phyloP scores from a whole-genome alignment of 2,329 filamentous ascomycete genomes.

The Exserohilum turcica region DNA sequence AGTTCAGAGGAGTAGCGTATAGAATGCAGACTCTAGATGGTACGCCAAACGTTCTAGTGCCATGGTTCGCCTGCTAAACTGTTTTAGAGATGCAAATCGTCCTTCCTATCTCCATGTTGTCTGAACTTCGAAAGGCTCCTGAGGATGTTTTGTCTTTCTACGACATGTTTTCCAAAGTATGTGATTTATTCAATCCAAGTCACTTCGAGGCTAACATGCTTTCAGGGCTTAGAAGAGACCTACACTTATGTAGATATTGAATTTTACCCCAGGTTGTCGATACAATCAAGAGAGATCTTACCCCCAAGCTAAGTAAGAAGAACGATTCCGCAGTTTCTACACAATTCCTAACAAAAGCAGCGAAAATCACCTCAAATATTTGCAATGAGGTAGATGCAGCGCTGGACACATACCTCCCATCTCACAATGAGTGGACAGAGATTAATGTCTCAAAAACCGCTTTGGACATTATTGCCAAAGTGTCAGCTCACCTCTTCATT shows the following conservation, averaged over 20 bases:
- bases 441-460: slow-evolving; percentile 32
- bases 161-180: slow-evolving; percentile 31
- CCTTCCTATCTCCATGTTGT: slow-evolving; percentile 31
- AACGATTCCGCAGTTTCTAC: neutral
- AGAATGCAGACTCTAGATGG: slow-evolving; percentile 27
- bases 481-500: slow-evolving; percentile 41
- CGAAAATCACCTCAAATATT: slow-evolving; percentile 35
- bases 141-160: slow-evolving; percentile 42
- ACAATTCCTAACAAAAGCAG: slow-evolving; percentile 22
- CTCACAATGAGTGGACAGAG: slow-evolving; percentile 40
- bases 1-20: slow-evolving; percentile 38
- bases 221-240: slow-evolving; percentile 33
- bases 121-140: slow-evolving; percentile 38
- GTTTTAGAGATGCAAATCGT: slow-evolving; percentile 30
- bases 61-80: slow-evolving; percentile 7
- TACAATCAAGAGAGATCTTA: slow-evolving; percentile 41
- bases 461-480: slow-evolving; percentile 41
- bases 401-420: slow-evolving; percentile 30
- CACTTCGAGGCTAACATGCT: slow-evolving; percentile 6
- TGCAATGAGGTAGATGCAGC: slow-evolving; percentile 37
- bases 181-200: neutral
- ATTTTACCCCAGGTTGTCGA: slow-evolving; percentile 21
- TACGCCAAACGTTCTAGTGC: slow-evolving; percentile 1
- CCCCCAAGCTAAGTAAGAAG: slow-evolving; percentile 37
- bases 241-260: slow-evolving; percentile 38